A percentile compares a stretch with the other conserved stretches of the same genome.
Conservation (phyloP, 1,284 basidiomycete genomes). For the Cryptococcus deneoformans region DNA sequence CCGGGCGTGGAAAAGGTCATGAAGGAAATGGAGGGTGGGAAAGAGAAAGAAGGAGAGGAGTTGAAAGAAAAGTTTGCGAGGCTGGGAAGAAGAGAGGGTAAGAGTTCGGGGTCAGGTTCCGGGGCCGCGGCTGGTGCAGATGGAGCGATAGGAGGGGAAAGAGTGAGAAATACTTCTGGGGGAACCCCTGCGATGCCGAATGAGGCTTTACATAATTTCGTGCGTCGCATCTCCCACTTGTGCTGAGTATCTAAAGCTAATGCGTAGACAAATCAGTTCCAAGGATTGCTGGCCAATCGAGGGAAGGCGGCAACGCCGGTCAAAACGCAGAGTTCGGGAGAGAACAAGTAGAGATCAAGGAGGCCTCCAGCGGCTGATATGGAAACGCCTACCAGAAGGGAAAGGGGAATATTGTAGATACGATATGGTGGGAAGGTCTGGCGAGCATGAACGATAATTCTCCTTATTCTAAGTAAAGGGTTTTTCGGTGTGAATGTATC, state of each 20-base stretch:
- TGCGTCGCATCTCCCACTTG: constrained; percentile 17
- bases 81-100: constrained; percentile 20
- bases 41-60: constrained; percentile 25
- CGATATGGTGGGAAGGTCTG: no score
- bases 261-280: constrained; percentile 45
- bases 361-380: no score
- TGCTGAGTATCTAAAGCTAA: constrained; percentile 25
- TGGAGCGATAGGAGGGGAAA: neutral
- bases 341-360: no score
- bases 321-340: no score
- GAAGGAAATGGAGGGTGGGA: constrained; percentile 70
- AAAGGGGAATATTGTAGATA: no score
- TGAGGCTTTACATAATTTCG: constrained; percentile 49
- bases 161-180: no score
- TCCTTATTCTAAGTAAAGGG: no score
- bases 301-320: constrained; percentile 7
- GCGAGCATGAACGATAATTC: no score
- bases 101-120: constrained; percentile 9
- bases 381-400: no score
- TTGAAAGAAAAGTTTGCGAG: constrained; percentile 42
- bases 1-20: constrained; percentile 82
- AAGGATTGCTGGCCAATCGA: constrained; percentile 19
- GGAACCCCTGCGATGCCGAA: constrained; percentile 27
- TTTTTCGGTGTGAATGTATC: no score
- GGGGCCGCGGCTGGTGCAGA: constrained; percentile 13